A percentile compares a stretch with the other conserved stretches of the same genome.
These are phyloP conservation scores for Galerina sulciceps DNA, from an alignment of 768 basidiomycete species.

Conservation along the genomic window DNA sequence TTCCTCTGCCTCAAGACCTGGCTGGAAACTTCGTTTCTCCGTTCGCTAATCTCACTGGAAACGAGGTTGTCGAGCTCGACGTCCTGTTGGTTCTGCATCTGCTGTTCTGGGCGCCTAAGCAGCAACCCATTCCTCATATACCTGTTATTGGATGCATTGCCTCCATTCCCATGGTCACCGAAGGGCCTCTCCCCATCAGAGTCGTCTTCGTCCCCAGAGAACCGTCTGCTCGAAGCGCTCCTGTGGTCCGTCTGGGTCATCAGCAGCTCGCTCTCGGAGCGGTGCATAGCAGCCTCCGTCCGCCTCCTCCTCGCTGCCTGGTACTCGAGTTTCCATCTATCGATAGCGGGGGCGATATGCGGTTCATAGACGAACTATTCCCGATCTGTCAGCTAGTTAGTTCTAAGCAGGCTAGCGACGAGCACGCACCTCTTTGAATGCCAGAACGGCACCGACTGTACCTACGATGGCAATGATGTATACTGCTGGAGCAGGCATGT, in stretches of 20 bases:
- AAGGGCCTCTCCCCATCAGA: constrained; percentile 18
- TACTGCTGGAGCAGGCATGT: constrained; percentile 46
- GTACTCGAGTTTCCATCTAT: constrained; percentile 48
- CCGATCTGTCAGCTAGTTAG: background rate
- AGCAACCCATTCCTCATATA: constrained; percentile 18
- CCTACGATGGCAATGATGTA: constrained; percentile 56
- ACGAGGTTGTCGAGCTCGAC: constrained; percentile 59
- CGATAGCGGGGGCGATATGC: constrained; percentile 65
- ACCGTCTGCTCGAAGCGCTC: constrained; percentile 7
- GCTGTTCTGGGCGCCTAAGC: constrained; percentile 12
- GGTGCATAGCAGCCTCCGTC: constrained; percentile 8
- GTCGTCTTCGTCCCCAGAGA: constrained; percentile 17
- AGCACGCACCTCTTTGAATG: constrained; percentile 58
- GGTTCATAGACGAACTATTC: constrained; percentile 71
- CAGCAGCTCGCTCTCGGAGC: constrained; percentile 13
- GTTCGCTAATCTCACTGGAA: constrained; percentile 53
- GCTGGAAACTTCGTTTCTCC: constrained; percentile 49
- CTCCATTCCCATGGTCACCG: constrained; percentile 5
- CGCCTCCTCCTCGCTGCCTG: constrained; percentile 28
- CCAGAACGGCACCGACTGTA: constrained; percentile 51
- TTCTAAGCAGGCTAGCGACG: too few relatives aligned
- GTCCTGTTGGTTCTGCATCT: constrained; percentile 8
- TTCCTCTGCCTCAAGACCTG: constrained; percentile 36
- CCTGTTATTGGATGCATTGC: background rate
- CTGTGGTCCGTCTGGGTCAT: constrained; percentile 26